Base-by-base conservation (phyloP, 2,329 filamentous ascomycete genomes). In the Xylaria sp. region DNA sequence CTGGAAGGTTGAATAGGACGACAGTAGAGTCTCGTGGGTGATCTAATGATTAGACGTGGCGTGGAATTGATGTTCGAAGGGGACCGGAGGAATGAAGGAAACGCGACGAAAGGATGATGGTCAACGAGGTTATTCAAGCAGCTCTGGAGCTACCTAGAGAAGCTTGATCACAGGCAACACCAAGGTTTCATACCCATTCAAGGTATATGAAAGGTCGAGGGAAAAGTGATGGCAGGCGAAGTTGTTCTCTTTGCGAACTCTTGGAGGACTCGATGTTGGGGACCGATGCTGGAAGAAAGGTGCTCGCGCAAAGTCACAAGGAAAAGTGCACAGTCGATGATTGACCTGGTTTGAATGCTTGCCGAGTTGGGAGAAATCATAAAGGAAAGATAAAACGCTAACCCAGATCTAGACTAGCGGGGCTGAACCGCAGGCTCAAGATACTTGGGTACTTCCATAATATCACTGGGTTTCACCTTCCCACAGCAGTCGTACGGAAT, bases 151-250 rank as follows among this genome's bases (percentile, higher is more conserved):
- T 30, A 30, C 23, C 23, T 58, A 46, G 53, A 47, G 54, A 57
- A 58, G 61, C 59, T 63, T 46, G 30, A 55, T 63, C 55, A 63
- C 55, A 55, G 52, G 47, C 50, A 34, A 55, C 44, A 54, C 53
- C 48, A 57, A 46, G 18, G 10, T 35, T 52, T 63, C 39, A 62
- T 57, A 46, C 55, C 60, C 54, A 48, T 52, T 60, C 57, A 62
- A 57, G 48, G 39, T 51, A 42, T 52, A n/a, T 35, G 52, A 47
- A 53, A 35, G 30, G 23, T 2, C 37, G 39, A 23, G 37, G n/a
- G 2, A 55, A 16, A 50, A 6, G 23, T 30, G 42, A 46, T n/a
- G 49, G 51, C 30, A 44, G 16, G 47, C 16, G 51, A 50, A 11
- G n/a, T 37, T 18, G 34, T 30, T 42, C 34, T 18, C 57, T 6